Evolutionary conservation across 306 rosid species (phyloP), one percentile per base, ranked within the genome.

Genomic region (Lathyrus aphaca): DNA sequence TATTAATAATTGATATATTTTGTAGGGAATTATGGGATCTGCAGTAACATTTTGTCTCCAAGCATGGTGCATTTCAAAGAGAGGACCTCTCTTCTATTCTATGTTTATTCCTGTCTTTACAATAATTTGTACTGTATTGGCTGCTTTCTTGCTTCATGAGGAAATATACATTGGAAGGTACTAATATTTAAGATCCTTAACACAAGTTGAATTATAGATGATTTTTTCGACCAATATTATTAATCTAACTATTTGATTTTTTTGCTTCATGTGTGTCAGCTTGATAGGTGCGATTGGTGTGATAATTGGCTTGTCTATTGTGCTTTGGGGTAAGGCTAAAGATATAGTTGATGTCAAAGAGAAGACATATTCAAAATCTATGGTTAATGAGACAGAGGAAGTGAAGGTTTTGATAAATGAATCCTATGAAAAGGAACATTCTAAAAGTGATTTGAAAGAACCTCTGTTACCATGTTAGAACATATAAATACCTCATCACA

Each of bases 61-160:
- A 86, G 85, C 84, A 62, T 86, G 90, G 90, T 73, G 83, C 58
- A 30, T 86, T 64, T 82, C 85, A 29, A 12, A 16, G 54, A 84
- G 77, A 38, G 87, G 87, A 8, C 85, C 85, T 18, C 79, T 81
- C 21, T 86, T 73, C 74, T 69, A 73, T 61, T 86, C 88, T 12
- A 70, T 76, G 79, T 86, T 83, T 69, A 73, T 44, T 74, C 91
- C 90, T 53, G 74, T 82, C 6, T 50, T 45, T 51, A 83, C 87
- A 8, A 74, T 86, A 17, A 60, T 83, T 60, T 80, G 68, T 13
- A 82, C 82, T 42, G 19, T 80, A 23, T 58, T 77, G 42, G 89
- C 89, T 7, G 79, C 82, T 43, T n/a, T 85, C 0, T 56, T 82
- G 37, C 86, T 85, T 74, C 81, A 69, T 3, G 89, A 85, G 48